Conservation (phyloP, 108 stramenopile species). For the Nannochloropsis granulata region DNA sequence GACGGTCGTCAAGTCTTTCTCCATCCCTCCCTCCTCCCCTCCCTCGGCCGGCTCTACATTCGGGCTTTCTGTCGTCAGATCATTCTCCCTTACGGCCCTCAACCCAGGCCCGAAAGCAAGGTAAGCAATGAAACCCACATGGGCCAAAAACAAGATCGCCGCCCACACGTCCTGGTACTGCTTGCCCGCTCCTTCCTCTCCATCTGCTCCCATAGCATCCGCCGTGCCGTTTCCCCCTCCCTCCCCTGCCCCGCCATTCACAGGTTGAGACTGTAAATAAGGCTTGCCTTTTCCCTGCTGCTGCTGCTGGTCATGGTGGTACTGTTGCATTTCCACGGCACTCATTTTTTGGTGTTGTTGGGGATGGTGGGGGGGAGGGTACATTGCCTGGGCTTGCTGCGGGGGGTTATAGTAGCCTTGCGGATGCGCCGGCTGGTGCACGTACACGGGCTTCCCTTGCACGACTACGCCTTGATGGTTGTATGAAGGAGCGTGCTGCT, state of each 20-base stretch:
- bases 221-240: background rate
- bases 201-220: background rate
- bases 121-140: conserved; percentile 3
- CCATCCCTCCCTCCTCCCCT: background rate
- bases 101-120: background rate
- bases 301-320: background rate
- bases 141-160: conserved; percentile 9
- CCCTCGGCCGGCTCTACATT: background rate
- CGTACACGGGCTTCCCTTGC: background rate
- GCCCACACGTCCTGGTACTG: conserved; percentile 6
- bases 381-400: background rate
- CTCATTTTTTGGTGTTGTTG: background rate
- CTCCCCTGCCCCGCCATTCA: background rate
- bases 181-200: background rate
- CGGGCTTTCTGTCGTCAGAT: background rate
- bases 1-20: background rate
- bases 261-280: background rate
- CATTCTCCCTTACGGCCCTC: background rate
- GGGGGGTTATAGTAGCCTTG: background rate
- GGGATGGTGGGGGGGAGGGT: background rate
- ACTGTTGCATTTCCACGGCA: background rate
- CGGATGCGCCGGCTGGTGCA: background rate
- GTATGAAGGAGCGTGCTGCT: too few species aligned
- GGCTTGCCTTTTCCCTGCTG: background rate
- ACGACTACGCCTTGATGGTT: background rate